Percentiles rank a stretch among this genome's conserved stretches.
Evolutionary conservation across 371 early-diverging fungal genomes (phyloP).

Genomic region (Apophysomyces sp.): DNA sequence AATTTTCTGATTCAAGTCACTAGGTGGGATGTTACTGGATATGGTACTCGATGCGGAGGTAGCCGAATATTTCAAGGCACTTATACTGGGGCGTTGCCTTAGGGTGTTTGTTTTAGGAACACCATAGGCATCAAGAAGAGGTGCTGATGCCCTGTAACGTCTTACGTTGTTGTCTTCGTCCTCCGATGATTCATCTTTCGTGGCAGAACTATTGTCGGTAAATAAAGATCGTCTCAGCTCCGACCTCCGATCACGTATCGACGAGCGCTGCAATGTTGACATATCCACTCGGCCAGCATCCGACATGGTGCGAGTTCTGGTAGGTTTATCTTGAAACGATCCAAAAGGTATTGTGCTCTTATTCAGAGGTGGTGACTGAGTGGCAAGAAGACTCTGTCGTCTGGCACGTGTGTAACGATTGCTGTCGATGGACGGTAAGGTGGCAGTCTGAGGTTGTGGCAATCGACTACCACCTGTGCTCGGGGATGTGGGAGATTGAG

Average conservation of each 20-base stretch:
- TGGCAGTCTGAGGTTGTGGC: slow-evolving; percentile 12
- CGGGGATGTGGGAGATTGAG: slow-evolving; percentile 7
- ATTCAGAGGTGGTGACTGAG: background rate
- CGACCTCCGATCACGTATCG: background rate
- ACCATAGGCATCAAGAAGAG: slow-evolving; percentile 46
- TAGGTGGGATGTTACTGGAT: slow-evolving; percentile 3
- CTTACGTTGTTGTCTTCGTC: slow-evolving; percentile 20
- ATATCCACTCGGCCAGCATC: slow-evolving; percentile 27
- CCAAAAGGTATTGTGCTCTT: background rate
- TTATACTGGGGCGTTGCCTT: slow-evolving; percentile 8
- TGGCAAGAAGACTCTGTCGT: slow-evolving; percentile 13
- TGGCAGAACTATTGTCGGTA: background rate
- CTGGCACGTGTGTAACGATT: slow-evolving; percentile 13
- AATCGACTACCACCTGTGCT: background rate
- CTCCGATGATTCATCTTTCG: slow-evolving; percentile 10
- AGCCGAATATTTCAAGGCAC: slow-evolving; percentile 12
- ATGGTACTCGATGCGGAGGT: slow-evolving; percentile 15
- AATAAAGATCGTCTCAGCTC: background rate
- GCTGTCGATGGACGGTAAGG: slow-evolving; percentile 9
- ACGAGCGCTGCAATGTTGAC: background rate
- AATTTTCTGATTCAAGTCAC: slow-evolving; percentile 73
- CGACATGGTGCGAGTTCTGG: slow-evolving; percentile 35
- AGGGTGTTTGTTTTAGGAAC: slow-evolving; percentile 21
- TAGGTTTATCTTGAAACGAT: slow-evolving; percentile 12
- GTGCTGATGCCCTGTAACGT: slow-evolving; percentile 21